Percentiles rank a stretch among this genome's conserved stretches.
phyloP scores from a whole-genome alignment of 2,329 filamentous ascomycete species.

The Aaosphaeria pasadenensis region DNA sequence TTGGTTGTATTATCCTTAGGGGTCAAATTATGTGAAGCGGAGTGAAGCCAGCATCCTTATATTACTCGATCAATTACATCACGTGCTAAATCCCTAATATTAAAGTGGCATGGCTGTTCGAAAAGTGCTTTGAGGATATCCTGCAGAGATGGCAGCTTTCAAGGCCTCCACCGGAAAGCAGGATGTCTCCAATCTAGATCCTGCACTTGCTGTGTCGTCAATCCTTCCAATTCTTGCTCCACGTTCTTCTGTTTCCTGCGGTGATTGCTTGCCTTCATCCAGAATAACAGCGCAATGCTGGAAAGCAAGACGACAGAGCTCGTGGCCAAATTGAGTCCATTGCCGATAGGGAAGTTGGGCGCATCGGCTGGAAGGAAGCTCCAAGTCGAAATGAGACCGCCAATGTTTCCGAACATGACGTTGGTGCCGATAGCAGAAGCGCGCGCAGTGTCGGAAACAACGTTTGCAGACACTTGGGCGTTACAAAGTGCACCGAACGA shows the following conservation, averaged over 20 bases:
- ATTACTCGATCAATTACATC: too few species aligned
- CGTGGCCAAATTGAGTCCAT: conserved; percentile 66
- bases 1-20: too few species aligned
- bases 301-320: conserved; percentile 55
- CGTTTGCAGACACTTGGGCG: conserved; percentile 66
- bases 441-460: conserved; percentile 67
- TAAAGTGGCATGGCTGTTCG: too few species aligned
- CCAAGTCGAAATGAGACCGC: conserved; percentile 66
- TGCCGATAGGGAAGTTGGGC: conserved; percentile 68
- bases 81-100: too few species aligned
- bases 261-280: conserved; percentile 63
- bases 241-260: conserved; percentile 54
- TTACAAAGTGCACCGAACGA: conserved; percentile 63
- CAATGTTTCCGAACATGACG: conserved; percentile 73
- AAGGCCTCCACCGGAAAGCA: conserved; percentile 59
- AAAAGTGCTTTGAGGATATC: too few species aligned
- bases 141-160: conserved; percentile 1
- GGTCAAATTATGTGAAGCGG: too few species aligned
- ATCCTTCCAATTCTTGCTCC: conserved; percentile 54
- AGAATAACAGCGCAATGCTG: conserved; percentile 50
- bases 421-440: conserved; percentile 64
- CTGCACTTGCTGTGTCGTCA: conserved; percentile 34
- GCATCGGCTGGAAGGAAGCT: conserved; percentile 61
- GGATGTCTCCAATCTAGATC: conserved; percentile 52
- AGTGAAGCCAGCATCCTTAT: too few species aligned